A percentile compares a stretch with the other conserved stretches of the same genome.
phyloP scores from a whole-genome alignment of 495 filamentous ascomycete genomes.

The Penicillium manginii region DNA sequence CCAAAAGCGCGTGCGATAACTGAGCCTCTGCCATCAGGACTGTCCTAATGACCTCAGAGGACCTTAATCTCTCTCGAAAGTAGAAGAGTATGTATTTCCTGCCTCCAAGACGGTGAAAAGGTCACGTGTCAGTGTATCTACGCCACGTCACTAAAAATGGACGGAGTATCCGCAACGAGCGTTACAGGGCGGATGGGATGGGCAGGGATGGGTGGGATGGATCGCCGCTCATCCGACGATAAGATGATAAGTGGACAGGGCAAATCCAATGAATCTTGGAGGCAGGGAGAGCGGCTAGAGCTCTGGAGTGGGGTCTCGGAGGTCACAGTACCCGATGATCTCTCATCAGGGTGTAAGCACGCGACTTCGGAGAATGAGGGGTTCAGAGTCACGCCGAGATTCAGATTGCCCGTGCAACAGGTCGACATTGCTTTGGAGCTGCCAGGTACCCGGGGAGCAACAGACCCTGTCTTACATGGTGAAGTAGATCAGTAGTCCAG shows the following conservation, averaged over 20 bases:
- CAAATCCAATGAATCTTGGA: background rate
- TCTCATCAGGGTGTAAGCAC: constrained; percentile 30
- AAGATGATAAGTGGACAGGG: constrained; percentile 5
- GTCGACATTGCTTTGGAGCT: constrained; percentile 11
- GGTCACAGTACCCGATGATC: constrained; percentile 3
- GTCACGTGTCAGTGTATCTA: no score
- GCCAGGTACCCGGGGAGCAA: constrained; percentile 32
- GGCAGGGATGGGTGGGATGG: no score
- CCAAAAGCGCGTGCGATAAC: no score
- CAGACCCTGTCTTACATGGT: background rate
- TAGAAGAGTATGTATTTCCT: no score
- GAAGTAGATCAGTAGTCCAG: background rate
- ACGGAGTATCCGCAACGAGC: background rate
- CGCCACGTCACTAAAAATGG: background rate
- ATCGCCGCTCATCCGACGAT: constrained; percentile 6
- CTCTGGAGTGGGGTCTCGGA: background rate
- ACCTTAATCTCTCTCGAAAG: no score
- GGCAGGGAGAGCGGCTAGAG: background rate
- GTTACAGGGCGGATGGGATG: background rate
- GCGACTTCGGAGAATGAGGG: constrained; percentile 34
- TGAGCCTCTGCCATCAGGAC: no score
- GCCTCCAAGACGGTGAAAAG: no score
- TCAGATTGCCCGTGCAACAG: constrained; percentile 17
- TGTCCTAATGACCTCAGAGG: no score
- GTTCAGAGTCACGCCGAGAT: constrained; percentile 9